phyloP scores from a whole-genome alignment of 2,329 filamentous ascomycete species.

The Nothopassalora personata region DNA sequence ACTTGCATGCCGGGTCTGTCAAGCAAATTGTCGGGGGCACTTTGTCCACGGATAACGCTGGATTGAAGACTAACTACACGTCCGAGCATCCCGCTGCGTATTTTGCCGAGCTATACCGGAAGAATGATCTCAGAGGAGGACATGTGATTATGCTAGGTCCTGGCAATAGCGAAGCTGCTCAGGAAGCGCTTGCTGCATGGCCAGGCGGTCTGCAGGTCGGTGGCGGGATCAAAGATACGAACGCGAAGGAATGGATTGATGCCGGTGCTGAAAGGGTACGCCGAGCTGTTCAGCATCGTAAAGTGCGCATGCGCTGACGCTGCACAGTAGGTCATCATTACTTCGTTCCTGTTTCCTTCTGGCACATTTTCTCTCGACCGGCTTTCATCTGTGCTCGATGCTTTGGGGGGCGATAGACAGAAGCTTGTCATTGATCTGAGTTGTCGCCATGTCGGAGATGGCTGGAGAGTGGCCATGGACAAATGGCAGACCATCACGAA shows the following conservation, averaged over 20 bases:
- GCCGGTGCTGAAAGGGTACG: constrained; percentile 82
- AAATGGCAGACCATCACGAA: constrained; percentile 98
- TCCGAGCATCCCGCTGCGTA: constrained; percentile 75
- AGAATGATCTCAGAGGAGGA: constrained; percentile 67
- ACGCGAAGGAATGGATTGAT: constrained; percentile 81
- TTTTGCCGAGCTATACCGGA: constrained; percentile 76
- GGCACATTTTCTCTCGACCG: constrained; percentile 74
- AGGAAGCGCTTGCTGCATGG: constrained; percentile 73
- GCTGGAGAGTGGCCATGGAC: constrained; percentile 97
- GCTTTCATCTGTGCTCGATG: constrained; percentile 66
- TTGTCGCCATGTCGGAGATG: constrained; percentile 69
- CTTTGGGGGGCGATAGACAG: constrained; percentile 66
- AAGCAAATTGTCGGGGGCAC: constrained; percentile 99
- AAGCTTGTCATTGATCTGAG: constrained; percentile 94
- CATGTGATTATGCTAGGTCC: constrained; percentile 97
- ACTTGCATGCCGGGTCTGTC: constrained; percentile 92
- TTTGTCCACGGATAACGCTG: constrained; percentile 48
- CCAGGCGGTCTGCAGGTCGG: constrained; percentile 77
- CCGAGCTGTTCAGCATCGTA: not conserved
- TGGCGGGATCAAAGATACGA: constrained; percentile 83
- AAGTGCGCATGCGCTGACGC: constrained; percentile 4
- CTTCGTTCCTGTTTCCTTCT: constrained; percentile 85
- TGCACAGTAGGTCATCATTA: constrained; percentile 79
- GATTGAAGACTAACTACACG: constrained; percentile 84
- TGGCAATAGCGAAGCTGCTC: constrained; percentile 75